Conservation (phyloP, 805 yeast genomes). For the Geotrichum ghanense region DNA sequence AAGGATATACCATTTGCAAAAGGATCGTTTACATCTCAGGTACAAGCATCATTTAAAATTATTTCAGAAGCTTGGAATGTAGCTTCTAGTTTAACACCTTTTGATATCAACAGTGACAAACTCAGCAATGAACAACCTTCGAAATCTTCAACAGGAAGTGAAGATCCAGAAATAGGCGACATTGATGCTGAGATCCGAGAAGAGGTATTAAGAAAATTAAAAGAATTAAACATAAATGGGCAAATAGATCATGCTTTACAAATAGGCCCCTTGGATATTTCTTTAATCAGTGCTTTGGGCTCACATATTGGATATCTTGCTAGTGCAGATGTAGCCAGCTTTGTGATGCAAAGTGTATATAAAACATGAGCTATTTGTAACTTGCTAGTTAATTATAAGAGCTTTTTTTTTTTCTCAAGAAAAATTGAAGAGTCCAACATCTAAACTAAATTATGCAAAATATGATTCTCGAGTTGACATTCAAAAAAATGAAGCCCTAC, state of each 20-base stretch:
- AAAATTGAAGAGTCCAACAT: no score
- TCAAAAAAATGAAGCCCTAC: no score
- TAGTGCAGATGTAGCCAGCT: slow-evolving; percentile 73
- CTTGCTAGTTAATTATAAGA: no score
- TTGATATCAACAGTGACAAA: not conserved
- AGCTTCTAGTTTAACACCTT: slow-evolving; percentile 7
- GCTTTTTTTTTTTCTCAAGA: no score
- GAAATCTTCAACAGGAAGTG: no score
- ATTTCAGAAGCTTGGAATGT: slow-evolving; percentile 11
- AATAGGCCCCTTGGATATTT: slow-evolving; percentile 68
- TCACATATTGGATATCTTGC: slow-evolving; percentile 86
- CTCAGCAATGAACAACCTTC: no score
- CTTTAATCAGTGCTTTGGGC: slow-evolving; percentile 66
- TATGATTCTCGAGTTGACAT: no score
- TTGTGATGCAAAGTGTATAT: slow-evolving; percentile 51
- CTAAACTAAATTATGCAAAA: no score
- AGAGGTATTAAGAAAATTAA: slow-evolving; percentile 26
- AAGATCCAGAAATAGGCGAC: no score
- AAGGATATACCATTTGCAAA: slow-evolving; percentile 43
- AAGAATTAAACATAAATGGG: slow-evolving; percentile 53
- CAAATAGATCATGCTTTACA: slow-evolving; percentile 74
- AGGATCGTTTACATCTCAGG: slow-evolving; percentile 28
- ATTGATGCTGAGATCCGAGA: not conserved
- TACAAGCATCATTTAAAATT: slow-evolving; percentile 25
- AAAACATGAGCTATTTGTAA: no score